These are phyloP conservation scores for Thamnidium elegans DNA, from an alignment of 192 early-diverging fungal species.

Conservation along the genomic window DNA sequence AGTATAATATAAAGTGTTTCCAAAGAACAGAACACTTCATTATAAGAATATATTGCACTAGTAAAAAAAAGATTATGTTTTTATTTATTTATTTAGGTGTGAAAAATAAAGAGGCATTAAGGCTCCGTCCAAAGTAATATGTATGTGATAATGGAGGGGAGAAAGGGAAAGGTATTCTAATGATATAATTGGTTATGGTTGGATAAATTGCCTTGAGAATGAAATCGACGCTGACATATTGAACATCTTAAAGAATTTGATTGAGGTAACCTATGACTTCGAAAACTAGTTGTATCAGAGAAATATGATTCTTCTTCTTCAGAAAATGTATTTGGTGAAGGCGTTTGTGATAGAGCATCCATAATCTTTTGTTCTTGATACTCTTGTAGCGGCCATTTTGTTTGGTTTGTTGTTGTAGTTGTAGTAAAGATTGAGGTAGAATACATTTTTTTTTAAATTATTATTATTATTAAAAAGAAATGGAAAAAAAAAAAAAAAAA, in stretches of 20 bases:
- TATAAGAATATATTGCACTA: background rate
- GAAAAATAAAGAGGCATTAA: no score
- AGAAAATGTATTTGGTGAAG: background rate
- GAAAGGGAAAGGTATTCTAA: background rate
- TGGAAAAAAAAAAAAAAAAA: background rate
- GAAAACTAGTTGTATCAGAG: constrained; percentile 6
- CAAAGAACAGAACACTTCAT: background rate
- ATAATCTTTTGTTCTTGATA: constrained; percentile 3
- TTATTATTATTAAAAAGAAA: constrained; percentile 2
- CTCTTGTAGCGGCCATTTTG: constrained; percentile 15
- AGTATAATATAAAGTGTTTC: background rate
- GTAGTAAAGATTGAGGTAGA: background rate
- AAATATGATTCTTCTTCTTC: constrained; percentile 12
- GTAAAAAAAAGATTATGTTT: no score
- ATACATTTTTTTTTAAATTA: constrained; percentile 7
- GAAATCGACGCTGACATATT: constrained; percentile 20
- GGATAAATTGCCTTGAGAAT: constrained; percentile 17
- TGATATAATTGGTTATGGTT: constrained; percentile 22
- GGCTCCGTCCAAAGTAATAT: no score
- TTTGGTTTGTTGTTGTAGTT: background rate
- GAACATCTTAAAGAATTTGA: constrained; percentile 8
- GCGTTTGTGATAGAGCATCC: constrained; percentile 8
- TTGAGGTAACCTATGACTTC: background rate
- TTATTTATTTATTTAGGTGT: no score
- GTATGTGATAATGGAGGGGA: no score